phyloP scores from a whole-genome alignment of 176 grass and related monocot genomes.

The Eragrostis nindensis region DNA sequence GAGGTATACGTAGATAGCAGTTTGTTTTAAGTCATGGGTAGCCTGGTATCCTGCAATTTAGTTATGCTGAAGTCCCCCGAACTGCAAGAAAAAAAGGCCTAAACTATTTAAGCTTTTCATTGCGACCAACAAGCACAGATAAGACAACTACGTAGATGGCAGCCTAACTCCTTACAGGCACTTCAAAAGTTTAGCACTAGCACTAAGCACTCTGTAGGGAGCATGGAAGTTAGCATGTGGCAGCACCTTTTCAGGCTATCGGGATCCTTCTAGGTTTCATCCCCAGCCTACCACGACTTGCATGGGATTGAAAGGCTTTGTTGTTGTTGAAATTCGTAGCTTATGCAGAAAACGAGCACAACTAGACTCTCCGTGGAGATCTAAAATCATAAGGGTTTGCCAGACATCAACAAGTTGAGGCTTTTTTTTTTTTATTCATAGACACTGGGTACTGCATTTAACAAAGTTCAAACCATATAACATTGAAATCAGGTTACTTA shows the following conservation, averaged over 20 bases:
- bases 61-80: constrained; percentile 11
- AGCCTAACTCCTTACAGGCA: constrained; percentile 10
- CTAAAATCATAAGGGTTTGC: no score
- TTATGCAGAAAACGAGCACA: not conserved
- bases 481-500: constrained; percentile 4
- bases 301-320: no score
- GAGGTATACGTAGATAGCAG: not conserved
- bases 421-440: constrained; percentile 17
- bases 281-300: no score
- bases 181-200: constrained; percentile 13
- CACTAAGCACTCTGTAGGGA: not conserved
- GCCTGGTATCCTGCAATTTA: not conserved
- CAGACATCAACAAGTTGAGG: constrained; percentile 14
- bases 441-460: not conserved
- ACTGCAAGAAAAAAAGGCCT: constrained; percentile 20
- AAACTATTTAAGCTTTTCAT: constrained; percentile 20
- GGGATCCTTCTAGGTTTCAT: no score
- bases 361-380: not conserved
- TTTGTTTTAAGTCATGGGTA: not conserved
- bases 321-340: no score
- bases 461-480: not conserved
- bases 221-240: no score
- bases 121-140: constrained; percentile 21
- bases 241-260: no score
- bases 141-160: constrained; percentile 17